Evolutionary conservation across 2,329 filamentous ascomycete species (phyloP).

Genomic region (Neonectria coccinea): DNA sequence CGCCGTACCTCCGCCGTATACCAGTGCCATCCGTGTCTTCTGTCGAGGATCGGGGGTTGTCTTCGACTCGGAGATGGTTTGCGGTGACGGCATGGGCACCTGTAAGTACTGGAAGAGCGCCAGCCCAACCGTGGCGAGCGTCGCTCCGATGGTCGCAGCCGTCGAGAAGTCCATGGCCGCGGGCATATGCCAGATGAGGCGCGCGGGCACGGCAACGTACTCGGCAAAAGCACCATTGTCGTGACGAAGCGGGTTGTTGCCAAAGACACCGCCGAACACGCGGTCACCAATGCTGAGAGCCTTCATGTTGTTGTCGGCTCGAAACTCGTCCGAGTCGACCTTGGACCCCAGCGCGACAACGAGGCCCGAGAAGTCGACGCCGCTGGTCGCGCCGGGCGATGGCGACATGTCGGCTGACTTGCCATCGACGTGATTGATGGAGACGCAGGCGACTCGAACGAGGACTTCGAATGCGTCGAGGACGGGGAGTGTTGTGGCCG

Average conservation of each 20-base stretch:
- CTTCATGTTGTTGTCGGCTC: slow-evolving; percentile 28
- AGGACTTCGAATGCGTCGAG: slow-evolving; percentile 24
- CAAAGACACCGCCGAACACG: slow-evolving; percentile 31
- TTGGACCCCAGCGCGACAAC: slow-evolving; percentile 25
- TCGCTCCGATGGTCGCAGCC: slow-evolving; percentile 25
- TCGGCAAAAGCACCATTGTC: slow-evolving; percentile 34
- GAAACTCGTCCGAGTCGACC: slow-evolving; percentile 26
- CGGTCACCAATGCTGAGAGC: slow-evolving; percentile 23
- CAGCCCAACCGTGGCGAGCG: slow-evolving; percentile 27
- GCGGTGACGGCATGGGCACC: slow-evolving; percentile 20
- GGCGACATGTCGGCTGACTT: slow-evolving; percentile 38
- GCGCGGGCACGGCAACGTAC: slow-evolving; percentile 24
- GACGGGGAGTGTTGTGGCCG: slow-evolving; percentile 10
- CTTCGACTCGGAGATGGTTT: neutral
- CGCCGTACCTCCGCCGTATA: slow-evolving; percentile 26
- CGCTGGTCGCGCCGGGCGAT: slow-evolving; percentile 32
- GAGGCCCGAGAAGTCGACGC: slow-evolving; percentile 35
- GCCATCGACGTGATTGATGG: slow-evolving; percentile 37
- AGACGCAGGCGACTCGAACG: slow-evolving; percentile 28
- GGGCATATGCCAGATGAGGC: slow-evolving; percentile 30
- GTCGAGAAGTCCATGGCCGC: slow-evolving; percentile 15
- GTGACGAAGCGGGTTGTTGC: slow-evolving; percentile 29
- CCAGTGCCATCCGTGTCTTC: slow-evolving; percentile 11
- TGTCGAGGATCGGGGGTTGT: neutral
- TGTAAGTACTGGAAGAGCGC: slow-evolving; percentile 27